Conservation (phyloP, 257 asterid species). For the Jasminum sambac region DNA sequence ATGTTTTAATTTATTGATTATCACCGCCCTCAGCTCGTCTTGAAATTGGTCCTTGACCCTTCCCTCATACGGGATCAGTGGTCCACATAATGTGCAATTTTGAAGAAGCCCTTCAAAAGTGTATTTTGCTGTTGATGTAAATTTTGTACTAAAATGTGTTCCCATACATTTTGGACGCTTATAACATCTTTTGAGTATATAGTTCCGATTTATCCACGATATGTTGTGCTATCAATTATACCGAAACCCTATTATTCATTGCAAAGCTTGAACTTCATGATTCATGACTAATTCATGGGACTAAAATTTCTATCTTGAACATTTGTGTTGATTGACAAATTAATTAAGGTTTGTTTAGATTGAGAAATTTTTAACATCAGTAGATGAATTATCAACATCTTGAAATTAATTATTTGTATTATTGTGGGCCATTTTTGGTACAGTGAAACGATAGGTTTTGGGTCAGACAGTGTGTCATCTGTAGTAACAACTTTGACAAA, state of each 20-base stretch:
- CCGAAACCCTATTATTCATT: conserved; percentile 15
- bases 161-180: too few species aligned
- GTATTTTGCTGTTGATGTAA: background rate
- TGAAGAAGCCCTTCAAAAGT: background rate
- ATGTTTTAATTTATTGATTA: background rate
- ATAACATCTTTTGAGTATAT: too few species aligned
- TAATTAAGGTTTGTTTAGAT: background rate
- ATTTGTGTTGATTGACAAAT: background rate
- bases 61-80: too few species aligned
- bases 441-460: background rate
- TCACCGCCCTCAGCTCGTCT: too few species aligned
- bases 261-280: background rate
- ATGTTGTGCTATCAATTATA: conserved; percentile 5
- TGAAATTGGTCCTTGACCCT: too few species aligned
- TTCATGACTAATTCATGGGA: background rate
- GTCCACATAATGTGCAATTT: background rate
- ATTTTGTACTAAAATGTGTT: background rate
- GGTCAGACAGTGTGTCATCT: background rate
- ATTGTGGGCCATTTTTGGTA: conserved; percentile 5
- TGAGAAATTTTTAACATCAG: background rate
- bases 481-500: background rate
- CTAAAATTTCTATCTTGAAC: background rate
- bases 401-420: background rate
- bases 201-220: too few species aligned
- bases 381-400: background rate